phyloP scores from a whole-genome alignment of 805 yeast genomes.

The Candida taoyuanica region DNA sequence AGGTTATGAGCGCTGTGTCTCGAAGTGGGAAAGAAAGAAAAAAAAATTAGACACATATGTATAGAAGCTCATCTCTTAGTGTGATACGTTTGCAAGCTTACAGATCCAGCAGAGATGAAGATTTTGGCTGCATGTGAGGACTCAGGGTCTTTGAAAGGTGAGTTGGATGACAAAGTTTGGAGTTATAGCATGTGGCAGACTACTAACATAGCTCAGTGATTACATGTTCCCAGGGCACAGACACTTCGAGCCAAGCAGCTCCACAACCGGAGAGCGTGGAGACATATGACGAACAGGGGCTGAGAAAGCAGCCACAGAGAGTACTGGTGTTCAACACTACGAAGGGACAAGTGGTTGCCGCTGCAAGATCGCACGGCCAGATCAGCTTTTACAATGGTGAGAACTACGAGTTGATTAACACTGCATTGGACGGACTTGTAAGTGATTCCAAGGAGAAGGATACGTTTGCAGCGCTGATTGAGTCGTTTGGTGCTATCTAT shows the following conservation, averaged over 20 bases:
- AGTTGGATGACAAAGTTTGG: constrained; percentile 1
- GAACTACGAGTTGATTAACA: constrained; percentile 23
- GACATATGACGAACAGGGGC: constrained; percentile 38
- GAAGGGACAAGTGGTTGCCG: constrained; percentile 31
- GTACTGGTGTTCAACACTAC: constrained; percentile 31
- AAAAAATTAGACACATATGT: constrained; percentile 3
- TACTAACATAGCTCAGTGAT: constrained; percentile 36
- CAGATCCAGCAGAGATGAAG: constrained; percentile 37
- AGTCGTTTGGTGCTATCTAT: constrained; percentile 25
- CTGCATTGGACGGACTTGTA: constrained; percentile 12
- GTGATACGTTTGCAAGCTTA: neutral
- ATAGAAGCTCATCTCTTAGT: neutral
- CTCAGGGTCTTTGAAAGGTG: constrained; percentile 52
- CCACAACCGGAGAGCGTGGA: constrained; percentile 56
- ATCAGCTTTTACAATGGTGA: constrained; percentile 37
- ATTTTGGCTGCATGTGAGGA: constrained; percentile 62
- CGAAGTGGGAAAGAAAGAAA: too few species aligned
- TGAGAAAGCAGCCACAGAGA: constrained; percentile 36
- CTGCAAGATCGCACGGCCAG: constrained; percentile 44
- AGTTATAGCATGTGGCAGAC: neutral
- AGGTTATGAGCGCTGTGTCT: constrained; percentile 4
- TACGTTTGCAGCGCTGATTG: constrained; percentile 35
- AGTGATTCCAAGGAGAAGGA: constrained; percentile 26
- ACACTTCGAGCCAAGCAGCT: constrained; percentile 69
- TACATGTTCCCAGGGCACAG: constrained; percentile 62